Conservation (phyloP, 164 flowering plant genomes). For the Pachysandra terminalis region DNA sequence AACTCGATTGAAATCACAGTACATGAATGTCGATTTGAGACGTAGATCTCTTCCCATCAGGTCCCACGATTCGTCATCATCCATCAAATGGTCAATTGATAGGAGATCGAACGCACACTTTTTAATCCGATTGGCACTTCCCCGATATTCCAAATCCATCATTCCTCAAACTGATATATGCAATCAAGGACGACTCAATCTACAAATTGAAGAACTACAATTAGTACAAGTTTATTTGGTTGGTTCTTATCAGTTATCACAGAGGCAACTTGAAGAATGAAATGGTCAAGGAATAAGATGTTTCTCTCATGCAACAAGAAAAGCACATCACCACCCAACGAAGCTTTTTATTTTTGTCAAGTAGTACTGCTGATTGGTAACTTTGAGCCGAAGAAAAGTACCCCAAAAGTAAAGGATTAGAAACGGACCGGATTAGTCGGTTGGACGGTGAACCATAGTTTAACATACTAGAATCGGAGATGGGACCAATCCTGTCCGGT, state of each 20-base stretch:
- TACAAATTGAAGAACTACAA: neutral
- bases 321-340: neutral
- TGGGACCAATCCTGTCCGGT: no score
- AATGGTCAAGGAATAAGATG: neutral
- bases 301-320: neutral
- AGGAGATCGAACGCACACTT: constrained; percentile 27
- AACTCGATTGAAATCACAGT: constrained; percentile 26
- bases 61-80: constrained; percentile 31
- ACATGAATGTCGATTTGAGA: constrained; percentile 27
- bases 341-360: neutral
- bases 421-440: no score
- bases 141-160: constrained; percentile 13
- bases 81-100: constrained; percentile 21
- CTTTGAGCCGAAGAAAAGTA: constrained; percentile 11
- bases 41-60: constrained; percentile 22
- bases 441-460: no score
- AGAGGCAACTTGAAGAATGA: no score
- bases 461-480: no score
- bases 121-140: constrained; percentile 21
- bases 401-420: neutral
- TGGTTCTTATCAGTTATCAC: neutral
- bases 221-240: neutral
- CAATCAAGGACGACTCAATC: neutral
- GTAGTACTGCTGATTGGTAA: neutral
- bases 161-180: neutral